Evolutionary conservation across 2,329 filamentous ascomycete species (phyloP), one percentile per base, ranked within the genome.

Genomic region (Hymenoscyphus scutula): DNA sequence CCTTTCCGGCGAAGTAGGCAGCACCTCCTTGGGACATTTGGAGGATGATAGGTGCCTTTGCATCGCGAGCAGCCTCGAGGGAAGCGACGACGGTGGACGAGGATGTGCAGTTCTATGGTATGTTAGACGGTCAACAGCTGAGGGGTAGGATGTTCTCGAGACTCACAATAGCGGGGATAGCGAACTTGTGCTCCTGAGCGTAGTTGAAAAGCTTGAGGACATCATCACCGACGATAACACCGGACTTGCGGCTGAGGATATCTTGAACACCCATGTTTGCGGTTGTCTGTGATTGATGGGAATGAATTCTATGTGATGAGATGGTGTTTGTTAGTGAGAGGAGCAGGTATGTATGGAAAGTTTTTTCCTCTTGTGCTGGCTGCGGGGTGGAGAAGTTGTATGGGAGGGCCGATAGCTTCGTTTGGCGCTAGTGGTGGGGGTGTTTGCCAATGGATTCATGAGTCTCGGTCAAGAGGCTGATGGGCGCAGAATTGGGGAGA

Each of bases 21-120:
- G 92, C 90, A 80, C 93, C 93, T 75, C 95, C 95, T 80, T 98
- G 91, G 73, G 91, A 96, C 74, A 91, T 84, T 82, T 98, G 95
- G 71, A 98, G 87, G 79, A 97, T 90, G 80, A 97, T 89, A 73
- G 95, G 95, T 65, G 91, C 84, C 79, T 96, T 96, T 76, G 87
- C 83, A 79, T 98, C 93, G 74, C 92, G 89, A 72, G 95, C 95
- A 76, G 95, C 95, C 85, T 99, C 95, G 72, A 99, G 92, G 61
- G 91, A 81, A 73, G 92, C 88, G 70, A 97, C 89, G 67, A 87
- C 89, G 67, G 89, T 92, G 67, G 92, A 97, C 66, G 91, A 96
- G 51, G 92, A 96, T 72, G 94, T 98, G 75, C 96, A 91, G 81
- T 98, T 97, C 82, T 84, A 65, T 34, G 6, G 62, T 1, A 15